phyloP scores from a whole-genome alignment of 1,284 basidiomycete species.

The Ganoderma sinense region DNA sequence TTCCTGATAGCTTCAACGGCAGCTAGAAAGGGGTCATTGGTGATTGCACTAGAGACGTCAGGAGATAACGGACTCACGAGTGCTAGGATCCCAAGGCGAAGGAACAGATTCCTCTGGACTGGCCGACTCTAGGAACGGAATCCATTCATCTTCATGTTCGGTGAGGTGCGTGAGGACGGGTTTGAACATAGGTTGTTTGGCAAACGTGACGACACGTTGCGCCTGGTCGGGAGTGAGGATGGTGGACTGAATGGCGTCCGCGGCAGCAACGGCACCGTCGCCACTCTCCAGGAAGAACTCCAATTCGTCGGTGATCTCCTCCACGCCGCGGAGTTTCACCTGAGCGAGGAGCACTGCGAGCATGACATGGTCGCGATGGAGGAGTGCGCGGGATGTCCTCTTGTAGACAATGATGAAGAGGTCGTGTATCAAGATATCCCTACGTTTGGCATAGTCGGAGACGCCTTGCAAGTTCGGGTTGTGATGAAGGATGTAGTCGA shows the following conservation, averaged over 20 bases:
- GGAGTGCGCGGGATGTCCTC: slow-evolving; percentile 89
- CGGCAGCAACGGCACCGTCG: slow-evolving; percentile 61
- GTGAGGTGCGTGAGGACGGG: slow-evolving; percentile 76
- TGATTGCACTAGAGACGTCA: slow-evolving; percentile 13
- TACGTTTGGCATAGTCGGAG: slow-evolving; percentile 77
- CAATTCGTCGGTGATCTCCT: slow-evolving; percentile 85
- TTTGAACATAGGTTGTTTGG: slow-evolving; percentile 79
- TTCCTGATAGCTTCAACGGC: slow-evolving; percentile 77
- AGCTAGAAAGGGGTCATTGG: slow-evolving; percentile 48
- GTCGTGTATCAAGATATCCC: slow-evolving; percentile 88
- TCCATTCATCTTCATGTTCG: slow-evolving; percentile 78
- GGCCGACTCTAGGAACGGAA: slow-evolving; percentile 72
- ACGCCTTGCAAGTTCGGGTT: slow-evolving; percentile 90
- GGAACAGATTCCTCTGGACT: slow-evolving; percentile 82
- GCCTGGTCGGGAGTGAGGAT: slow-evolving; percentile 73
- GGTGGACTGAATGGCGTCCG: slow-evolving; percentile 49
- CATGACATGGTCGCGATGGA: slow-evolving; percentile 93
- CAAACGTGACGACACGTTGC: slow-evolving; percentile 70
- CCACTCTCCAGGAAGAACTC: slow-evolving; percentile 92
- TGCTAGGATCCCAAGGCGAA: slow-evolving; percentile 77
- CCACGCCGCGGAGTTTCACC: slow-evolving; percentile 84
- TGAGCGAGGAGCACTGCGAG: slow-evolving; percentile 92
- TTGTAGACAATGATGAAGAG: slow-evolving; percentile 92
- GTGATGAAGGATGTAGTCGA: slow-evolving; percentile 92
- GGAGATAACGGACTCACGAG: slow-evolving; percentile 58